Evolutionary conservation across 164 flowering plant species (phyloP).

Genomic region (Piper longum): DNA sequence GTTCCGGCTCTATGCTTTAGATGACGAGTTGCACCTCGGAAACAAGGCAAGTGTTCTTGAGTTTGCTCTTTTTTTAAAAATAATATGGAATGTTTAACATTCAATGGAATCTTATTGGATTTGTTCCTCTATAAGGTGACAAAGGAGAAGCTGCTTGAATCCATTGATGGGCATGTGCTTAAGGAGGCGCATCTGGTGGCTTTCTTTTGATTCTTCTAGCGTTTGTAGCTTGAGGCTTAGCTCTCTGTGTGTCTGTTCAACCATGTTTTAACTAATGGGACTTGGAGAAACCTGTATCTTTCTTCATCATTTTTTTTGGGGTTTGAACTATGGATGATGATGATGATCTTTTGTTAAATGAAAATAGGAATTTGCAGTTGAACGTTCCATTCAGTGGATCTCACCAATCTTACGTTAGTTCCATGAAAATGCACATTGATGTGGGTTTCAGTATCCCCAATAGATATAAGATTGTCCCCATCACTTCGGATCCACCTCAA

Average conservation of each 20-base stretch:
- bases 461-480: too few relatives aligned
- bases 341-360: too few relatives aligned
- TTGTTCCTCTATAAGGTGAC: conserved; percentile 41
- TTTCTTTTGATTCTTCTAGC: conserved; percentile 13
- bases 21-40: conserved; percentile 47
- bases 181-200: conserved; percentile 54
- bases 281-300: neutral
- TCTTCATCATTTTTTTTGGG: too few relatives aligned
- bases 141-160: conserved; percentile 57
- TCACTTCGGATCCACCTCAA: too few relatives aligned
- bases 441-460: too few relatives aligned
- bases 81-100: neutral
- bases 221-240: neutral
- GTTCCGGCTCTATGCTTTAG: conserved; percentile 70
- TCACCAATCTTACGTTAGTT: too few relatives aligned
- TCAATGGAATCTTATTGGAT: neutral
- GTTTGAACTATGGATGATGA: too few relatives aligned
- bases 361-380: too few relatives aligned
- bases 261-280: too few relatives aligned
- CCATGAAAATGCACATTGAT: too few relatives aligned
- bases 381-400: too few relatives aligned
- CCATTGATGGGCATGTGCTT: conserved; percentile 51
- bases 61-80: neutral
- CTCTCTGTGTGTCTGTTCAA: too few relatives aligned
- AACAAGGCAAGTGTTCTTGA: conserved; percentile 33